Base-by-base conservation (phyloP, 805 yeast species). In the Candida ficus region DNA sequence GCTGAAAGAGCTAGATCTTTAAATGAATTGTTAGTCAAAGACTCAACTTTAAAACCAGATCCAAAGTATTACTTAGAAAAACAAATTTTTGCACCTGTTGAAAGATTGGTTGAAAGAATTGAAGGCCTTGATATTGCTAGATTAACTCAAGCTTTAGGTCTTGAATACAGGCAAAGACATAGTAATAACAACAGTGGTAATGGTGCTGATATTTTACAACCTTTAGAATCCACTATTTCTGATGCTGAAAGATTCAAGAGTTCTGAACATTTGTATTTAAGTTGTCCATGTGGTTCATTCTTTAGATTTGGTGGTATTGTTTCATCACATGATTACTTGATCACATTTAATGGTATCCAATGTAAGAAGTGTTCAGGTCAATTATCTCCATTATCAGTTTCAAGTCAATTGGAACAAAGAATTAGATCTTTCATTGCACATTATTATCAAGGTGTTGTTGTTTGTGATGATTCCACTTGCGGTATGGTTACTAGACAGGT, bases 51-150 rank as follows among this genome's bases (percentile, higher is more conserved):
- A 44, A 67, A 61, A 45, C 88, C 93, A 1, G 99, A 93, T 61
- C 73, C 85, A 1, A 71, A 68, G 29, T 90, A 75, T 57, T 93
- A 93, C 59, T 67, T 91, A 50, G 93, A 82, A 49, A 85, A 88
- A 59, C 99, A 93, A 63, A 75, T 93, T 9, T 78, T 84, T 53
- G 89, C 95, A 2, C 97, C 97, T 4, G 80, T 93, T 9, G 95
- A 87, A 57, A 78, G 99, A 63, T 68, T 93, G 39, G 67, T 91
- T 31, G 95, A 83, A 49, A 76, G 83, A 46, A 80, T 93, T 39
- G 95, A 88, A 48, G 96, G 98, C 31, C 74, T 84, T 47, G 97
- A 91, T 56, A 70, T 80, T 53, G 77, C 79, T 36, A 73, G 93
- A 49, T 70, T 93, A 29, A 95, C 96, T 4, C 71, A 73, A 34